These are phyloP conservation scores for Suillus occidentalis DNA, from an alignment of 768 basidiomycete species.

Conservation along the genomic window DNA sequence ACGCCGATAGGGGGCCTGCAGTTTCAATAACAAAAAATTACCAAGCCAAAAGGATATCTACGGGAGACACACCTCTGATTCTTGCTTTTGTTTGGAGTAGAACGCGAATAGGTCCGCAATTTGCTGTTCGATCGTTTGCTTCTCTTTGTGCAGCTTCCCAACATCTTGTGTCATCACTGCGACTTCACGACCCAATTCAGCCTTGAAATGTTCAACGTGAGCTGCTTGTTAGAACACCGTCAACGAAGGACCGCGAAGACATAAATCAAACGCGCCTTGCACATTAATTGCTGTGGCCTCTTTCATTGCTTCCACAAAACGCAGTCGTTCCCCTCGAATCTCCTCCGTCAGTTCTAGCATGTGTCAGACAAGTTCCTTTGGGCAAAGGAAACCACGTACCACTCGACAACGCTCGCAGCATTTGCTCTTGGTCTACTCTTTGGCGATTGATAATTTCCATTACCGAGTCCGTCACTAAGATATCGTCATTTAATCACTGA, in stretches of 20 bases:
- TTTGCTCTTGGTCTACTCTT: conserved; percentile 66
- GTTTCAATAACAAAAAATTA: neutral
- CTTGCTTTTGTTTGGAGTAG: conserved; percentile 64
- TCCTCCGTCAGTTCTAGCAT: conserved; percentile 72
- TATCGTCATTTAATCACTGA: conserved; percentile 10
- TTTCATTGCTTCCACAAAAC: conserved; percentile 95
- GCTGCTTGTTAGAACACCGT: conserved; percentile 39
- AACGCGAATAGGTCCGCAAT: conserved; percentile 74
- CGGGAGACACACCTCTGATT: conserved; percentile 27
- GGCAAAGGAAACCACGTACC: conserved; percentile 41
- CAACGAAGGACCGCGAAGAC: neutral
- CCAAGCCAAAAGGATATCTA: neutral
- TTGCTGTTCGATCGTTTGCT: conserved; percentile 64
- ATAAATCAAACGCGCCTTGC: conserved; percentile 48
- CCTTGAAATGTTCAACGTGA: conserved; percentile 87
- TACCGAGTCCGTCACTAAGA: conserved; percentile 55
- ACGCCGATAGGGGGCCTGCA: conserved; percentile 26
- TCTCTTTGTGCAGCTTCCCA: conserved; percentile 61
- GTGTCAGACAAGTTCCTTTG: neutral
- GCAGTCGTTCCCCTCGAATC: conserved; percentile 80
- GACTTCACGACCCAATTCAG: conserved; percentile 74
- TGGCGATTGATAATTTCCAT: conserved; percentile 67
- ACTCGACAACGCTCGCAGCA: conserved; percentile 63
- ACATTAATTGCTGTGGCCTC: conserved; percentile 89
- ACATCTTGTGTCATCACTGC: conserved; percentile 74